Conservation (phyloP, 1,284 basidiomycete genomes). For the Fomitopsis palustris region DNA sequence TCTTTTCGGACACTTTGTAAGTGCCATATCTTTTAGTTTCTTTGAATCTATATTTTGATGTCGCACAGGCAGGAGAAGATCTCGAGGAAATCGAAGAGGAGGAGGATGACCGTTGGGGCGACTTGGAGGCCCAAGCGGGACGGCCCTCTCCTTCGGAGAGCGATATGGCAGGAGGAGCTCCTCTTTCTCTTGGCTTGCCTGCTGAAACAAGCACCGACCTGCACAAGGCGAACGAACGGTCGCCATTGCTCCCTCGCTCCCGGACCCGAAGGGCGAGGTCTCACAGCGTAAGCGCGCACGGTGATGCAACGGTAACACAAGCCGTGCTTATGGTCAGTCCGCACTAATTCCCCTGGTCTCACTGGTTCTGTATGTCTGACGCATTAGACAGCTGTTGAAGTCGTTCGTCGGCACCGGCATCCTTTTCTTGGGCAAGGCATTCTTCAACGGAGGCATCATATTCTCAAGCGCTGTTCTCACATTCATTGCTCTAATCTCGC, state of each 20-base stretch:
- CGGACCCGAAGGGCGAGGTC: constrained; percentile 52
- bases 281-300: constrained; percentile 54
- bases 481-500: constrained; percentile 82
- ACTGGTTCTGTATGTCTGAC: constrained; percentile 4
- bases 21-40: constrained; percentile 28
- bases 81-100: constrained; percentile 82
- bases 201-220: constrained; percentile 22
- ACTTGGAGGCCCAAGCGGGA: constrained; percentile 17
- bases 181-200: constrained; percentile 16
- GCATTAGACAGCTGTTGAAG: constrained; percentile 69
- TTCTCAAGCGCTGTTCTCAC: constrained; percentile 85
- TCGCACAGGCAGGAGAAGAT: constrained; percentile 85
- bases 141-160: constrained; percentile 12
- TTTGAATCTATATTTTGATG: constrained; percentile 1
- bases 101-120: constrained; percentile 36
- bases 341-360: constrained; percentile 1
- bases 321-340: constrained; percentile 80
- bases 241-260: constrained; percentile 36
- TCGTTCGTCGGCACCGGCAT: constrained; percentile 97
- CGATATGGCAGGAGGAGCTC: constrained; percentile 7
- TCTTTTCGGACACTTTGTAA: constrained; percentile 91
- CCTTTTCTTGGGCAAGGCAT: constrained; percentile 95
- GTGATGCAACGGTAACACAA: constrained; percentile 85
- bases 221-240: constrained; percentile 26
- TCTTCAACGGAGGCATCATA: constrained; percentile 93